Conservation (phyloP, 208 protist species). For the Sergeia podlipaevii region DNA sequence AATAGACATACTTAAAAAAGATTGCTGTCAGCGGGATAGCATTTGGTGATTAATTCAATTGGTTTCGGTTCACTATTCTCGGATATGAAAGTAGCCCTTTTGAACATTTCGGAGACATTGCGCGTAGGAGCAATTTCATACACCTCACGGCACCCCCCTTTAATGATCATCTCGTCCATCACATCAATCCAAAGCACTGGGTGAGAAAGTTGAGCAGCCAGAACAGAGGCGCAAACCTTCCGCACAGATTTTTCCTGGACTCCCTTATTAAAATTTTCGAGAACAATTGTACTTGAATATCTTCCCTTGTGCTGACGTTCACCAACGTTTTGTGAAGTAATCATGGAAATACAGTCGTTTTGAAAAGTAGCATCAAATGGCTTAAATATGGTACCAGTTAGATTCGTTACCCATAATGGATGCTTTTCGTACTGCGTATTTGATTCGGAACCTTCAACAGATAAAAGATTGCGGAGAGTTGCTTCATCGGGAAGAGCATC, state of each 20-base stretch:
- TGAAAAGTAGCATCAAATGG: constrained; percentile 62
- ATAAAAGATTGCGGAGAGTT: constrained; percentile 44
- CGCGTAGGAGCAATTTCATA: constrained; percentile 62
- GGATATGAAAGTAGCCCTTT: constrained; percentile 35
- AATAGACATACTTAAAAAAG: constrained; percentile 2
- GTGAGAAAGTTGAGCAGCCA: constrained; percentile 75
- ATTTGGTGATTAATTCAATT: background rate
- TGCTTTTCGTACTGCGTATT: background rate
- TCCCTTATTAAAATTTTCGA: constrained; percentile 36
- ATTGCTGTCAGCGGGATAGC: background rate
- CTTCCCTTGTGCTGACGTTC: constrained; percentile 72
- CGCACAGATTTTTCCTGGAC: constrained; percentile 35
- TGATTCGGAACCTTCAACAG: constrained; percentile 13
- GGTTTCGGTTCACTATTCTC: background rate
- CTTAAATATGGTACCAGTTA: constrained; percentile 67
- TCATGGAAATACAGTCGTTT: constrained; percentile 25
- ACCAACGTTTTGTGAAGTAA: constrained; percentile 69
- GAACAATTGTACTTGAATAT: constrained; percentile 41
- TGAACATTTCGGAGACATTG: constrained; percentile 74
- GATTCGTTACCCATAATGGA: constrained; percentile 77
- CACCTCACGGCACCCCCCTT: constrained; percentile 24
- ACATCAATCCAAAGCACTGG: constrained; percentile 78
- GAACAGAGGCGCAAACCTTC: constrained; percentile 67
- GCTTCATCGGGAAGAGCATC: constrained; percentile 66
- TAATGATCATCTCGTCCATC: constrained; percentile 69